These are phyloP conservation scores for Ceratopteris richardii DNA, from an alignment of 75 land plant species.

Conservation along the genomic window DNA sequence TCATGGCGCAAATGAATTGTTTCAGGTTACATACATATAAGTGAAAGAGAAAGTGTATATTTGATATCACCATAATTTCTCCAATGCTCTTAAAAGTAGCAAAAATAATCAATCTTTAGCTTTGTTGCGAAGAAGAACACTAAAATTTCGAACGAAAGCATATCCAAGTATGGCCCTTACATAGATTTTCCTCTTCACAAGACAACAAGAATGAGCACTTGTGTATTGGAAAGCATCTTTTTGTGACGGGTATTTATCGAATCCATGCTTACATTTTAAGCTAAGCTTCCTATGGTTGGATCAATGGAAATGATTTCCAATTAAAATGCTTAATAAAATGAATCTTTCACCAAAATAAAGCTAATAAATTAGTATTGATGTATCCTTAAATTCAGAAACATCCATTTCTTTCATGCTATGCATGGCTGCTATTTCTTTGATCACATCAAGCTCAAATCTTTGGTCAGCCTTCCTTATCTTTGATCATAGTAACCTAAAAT, in stretches of 20 bases:
- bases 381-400: conserved; percentile 40
- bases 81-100: too few relatives aligned
- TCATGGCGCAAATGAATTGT: too few relatives aligned
- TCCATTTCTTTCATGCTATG: too few relatives aligned
- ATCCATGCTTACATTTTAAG: conserved; percentile 37
- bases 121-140: conserved; percentile 78
- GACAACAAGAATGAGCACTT: conserved; percentile 50
- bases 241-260: conserved; percentile 64
- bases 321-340: conserved; percentile 63
- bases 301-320: conserved; percentile 77
- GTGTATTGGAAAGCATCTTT: conserved; percentile 58
- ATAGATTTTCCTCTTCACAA: conserved; percentile 47
- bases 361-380: conserved; percentile 62
- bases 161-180: conserved; percentile 87
- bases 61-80: too few relatives aligned
- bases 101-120: too few relatives aligned
- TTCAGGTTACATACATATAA: too few relatives aligned
- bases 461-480: too few relatives aligned
- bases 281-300: conserved; percentile 76
- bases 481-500: too few relatives aligned
- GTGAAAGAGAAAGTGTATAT: too few relatives aligned
- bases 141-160: conserved; percentile 61
- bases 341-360: conserved; percentile 68
- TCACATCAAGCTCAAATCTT: too few relatives aligned
- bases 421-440: too few relatives aligned